These are phyloP conservation scores for Corylus americana DNA, from an alignment of 306 rosid species.

Conservation along the genomic window DNA sequence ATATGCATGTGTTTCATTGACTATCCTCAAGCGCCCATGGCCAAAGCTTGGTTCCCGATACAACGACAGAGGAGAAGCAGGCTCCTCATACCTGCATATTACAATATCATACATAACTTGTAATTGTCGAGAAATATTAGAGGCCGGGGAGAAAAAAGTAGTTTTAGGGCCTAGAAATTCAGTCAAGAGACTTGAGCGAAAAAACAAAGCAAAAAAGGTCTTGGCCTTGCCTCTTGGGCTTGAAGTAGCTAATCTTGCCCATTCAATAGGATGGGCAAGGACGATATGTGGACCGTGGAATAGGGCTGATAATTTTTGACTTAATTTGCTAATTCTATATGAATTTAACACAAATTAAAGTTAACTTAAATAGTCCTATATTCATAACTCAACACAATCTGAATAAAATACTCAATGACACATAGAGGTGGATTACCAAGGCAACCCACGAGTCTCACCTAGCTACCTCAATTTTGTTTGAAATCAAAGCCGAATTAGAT, in stretches of 20 bases:
- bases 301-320: no score
- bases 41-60: constrained; percentile 77
- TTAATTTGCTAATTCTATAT: no score
- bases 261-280: background rate
- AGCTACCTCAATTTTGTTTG: background rate
- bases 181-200: background rate
- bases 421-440: no score
- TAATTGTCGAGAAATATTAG: background rate
- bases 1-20: constrained; percentile 64
- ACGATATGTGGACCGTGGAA: no score
- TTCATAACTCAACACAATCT: no score
- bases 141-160: background rate
- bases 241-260: background rate
- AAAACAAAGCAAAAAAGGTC: no score
- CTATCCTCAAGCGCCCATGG: constrained; percentile 63
- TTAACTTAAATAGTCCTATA: no score
- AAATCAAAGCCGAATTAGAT: background rate
- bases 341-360: no score
- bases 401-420: no score
- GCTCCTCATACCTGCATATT: constrained; percentile 42
- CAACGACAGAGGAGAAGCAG: constrained; percentile 54
- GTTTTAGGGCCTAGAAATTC: background rate
- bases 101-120: background rate
- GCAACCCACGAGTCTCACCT: background rate
- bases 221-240: background rate